phyloP scores from a whole-genome alignment of 805 yeast genomes.

The Saccharomycopsis sp. region DNA sequence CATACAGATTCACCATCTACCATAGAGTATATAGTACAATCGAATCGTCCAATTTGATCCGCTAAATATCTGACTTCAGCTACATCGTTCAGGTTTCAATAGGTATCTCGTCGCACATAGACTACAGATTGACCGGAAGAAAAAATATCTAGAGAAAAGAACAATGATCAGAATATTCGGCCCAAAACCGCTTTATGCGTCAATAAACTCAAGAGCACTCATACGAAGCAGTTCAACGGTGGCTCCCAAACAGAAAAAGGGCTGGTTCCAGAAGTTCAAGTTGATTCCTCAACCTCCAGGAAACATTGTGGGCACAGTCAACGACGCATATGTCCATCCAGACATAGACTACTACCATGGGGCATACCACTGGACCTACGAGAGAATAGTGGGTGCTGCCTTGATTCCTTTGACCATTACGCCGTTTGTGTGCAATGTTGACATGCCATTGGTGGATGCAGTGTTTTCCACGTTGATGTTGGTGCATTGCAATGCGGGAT shows the following conservation, averaged over 20 bases:
- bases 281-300: slow-evolving; percentile 69
- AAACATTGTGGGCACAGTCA: slow-evolving; percentile 60
- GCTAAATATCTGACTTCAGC: too few species aligned
- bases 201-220: background rate
- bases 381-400: slow-evolving; percentile 52
- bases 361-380: slow-evolving; percentile 69
- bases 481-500: slow-evolving; percentile 63
- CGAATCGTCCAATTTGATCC: too few species aligned
- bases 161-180: background rate
- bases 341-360: slow-evolving; percentile 52
- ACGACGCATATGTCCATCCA: slow-evolving; percentile 64
- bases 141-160: background rate
- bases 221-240: background rate
- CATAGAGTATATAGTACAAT: too few species aligned
- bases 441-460: slow-evolving; percentile 52
- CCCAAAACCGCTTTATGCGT: background rate
- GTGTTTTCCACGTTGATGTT: slow-evolving; percentile 47
- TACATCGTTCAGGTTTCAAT: too few species aligned
- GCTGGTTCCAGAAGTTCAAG: slow-evolving; percentile 29
- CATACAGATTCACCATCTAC: background rate
- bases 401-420: slow-evolving; percentile 57
- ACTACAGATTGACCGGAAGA: too few species aligned
- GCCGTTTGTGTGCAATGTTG: slow-evolving; percentile 48
- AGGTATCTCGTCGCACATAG: too few species aligned
- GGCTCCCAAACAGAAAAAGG: background rate